phyloP scores from a whole-genome alignment of 2,329 filamentous ascomycete genomes.

The Colletotrichum abscissum region DNA sequence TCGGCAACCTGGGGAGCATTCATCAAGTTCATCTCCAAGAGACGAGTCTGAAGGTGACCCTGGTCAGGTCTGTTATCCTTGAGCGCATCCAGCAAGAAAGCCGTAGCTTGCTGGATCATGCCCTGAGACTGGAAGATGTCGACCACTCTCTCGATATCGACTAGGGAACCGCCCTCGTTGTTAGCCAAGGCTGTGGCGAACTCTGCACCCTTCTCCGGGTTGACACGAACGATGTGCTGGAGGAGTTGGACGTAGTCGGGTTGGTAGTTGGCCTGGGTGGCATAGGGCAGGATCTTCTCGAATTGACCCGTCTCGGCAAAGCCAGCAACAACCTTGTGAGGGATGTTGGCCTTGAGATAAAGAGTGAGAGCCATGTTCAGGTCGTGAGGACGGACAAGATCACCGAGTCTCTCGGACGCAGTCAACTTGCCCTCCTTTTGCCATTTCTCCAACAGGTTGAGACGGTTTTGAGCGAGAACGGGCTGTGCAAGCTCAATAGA shows the following conservation, averaged over 20 bases:
- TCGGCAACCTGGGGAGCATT: slow-evolving; percentile 98
- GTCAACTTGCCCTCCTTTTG: slow-evolving; percentile 95
- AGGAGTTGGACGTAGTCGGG: slow-evolving; percentile 95
- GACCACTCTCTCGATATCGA: slow-evolving; percentile 94
- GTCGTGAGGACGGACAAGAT: slow-evolving; percentile 91
- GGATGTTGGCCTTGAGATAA: slow-evolving; percentile 89
- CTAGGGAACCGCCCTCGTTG: slow-evolving; percentile 85
- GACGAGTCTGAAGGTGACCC: slow-evolving; percentile 89
- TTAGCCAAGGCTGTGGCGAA: slow-evolving; percentile 94
- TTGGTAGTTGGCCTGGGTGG: slow-evolving; percentile 84
- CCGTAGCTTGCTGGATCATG: slow-evolving; percentile 97
- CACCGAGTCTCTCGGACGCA: slow-evolving; percentile 95
- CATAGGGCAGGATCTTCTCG: slow-evolving; percentile 95
- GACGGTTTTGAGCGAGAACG: slow-evolving; percentile 91
- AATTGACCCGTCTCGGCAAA: slow-evolving; percentile 97
- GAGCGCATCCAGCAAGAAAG: slow-evolving; percentile 95
- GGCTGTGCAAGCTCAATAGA: slow-evolving; percentile 93
- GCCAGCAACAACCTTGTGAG: slow-evolving; percentile 94
- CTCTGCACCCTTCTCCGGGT: slow-evolving; percentile 93
- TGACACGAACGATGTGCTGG: slow-evolving; percentile 90
- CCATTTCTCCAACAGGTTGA: slow-evolving; percentile 98
- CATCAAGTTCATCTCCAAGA: slow-evolving; percentile 97
- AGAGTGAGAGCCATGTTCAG: slow-evolving; percentile 87
- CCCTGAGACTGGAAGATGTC: slow-evolving; percentile 98
- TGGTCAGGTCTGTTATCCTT: slow-evolving; percentile 97